Base-by-base conservation (phyloP, 306 rosid genomes). In the Sindora glabra region DNA sequence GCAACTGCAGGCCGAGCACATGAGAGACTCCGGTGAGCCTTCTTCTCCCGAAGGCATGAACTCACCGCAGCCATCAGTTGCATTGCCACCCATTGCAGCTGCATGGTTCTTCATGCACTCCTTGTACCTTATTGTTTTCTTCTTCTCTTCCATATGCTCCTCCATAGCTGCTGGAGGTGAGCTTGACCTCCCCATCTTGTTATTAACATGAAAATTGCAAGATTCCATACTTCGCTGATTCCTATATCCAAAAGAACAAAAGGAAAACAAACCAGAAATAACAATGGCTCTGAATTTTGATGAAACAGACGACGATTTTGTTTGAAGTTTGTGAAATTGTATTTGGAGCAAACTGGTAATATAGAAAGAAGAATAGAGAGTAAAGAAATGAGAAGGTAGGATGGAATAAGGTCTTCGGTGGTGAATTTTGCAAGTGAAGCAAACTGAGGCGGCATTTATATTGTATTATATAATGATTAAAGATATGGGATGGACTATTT, bases 81-180 rank as follows among this genome's bases (percentile, higher is more conserved):
- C 80, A 74, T 74, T 73, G 56, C 80, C 83, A 30, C 86, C 86
- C 40, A 77, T 62, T 34, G 75, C 30, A 30, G 86, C 86, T 62
- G 86, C 86, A 81, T 81, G 86, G 80, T 81, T 81, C 62, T 81
- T 81, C 3, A 33, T 59, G 65, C 86, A 81, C 12, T 81, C 83
- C 54, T 27, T 77, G 65, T 77, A 81, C 51, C 60, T 76, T 34
- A 70, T 26, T 9, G 37, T 40, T 2, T 59, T 18, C 36, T 55
- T 64, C 62, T 44, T 68, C 38, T 68, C 70, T 16, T 33, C 11
- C 21, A 19, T 44, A 13, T 10, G 36, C 13, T 51, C 70, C 30
- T 51, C 70, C 23, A 27, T 4, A 32, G n/a, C n/a, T n/a, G 54
- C 14, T 64, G 48, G 46, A 34, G 47, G 48, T 51, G 62, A 53